Base-by-base conservation (phyloP, 805 yeast genomes). In the Barnettozyma pratensis region DNA sequence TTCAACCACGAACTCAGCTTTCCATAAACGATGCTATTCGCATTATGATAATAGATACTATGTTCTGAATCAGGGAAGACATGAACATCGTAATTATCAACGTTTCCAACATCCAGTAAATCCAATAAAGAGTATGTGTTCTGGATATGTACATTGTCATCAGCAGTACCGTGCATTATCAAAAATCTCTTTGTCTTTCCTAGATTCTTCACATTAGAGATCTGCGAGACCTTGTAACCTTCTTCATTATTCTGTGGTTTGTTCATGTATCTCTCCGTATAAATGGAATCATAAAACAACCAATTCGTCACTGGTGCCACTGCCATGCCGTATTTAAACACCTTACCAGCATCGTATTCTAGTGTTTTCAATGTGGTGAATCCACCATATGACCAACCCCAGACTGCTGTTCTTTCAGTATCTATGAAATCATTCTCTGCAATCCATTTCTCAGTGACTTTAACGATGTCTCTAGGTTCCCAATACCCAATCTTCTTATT, bases 351-450 rank as follows among this genome's bases (percentile, higher is more conserved):
- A 65, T 94, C 99, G 31, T 73, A 73, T 66, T 94, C 97, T 45
- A 94, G 69, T 0, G 96, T 85, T 68, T 91, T 92, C 54, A 94
- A 73, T 0, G 99, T 89, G 69, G 90, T 77, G 64, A 82, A 94
- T 0, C 99, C 99, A 44, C 99, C 99, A 63, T 92, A 94, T 11
- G 96, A 87, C 99, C 99, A 94, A 11, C 99, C 99, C 96, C 97
- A 94, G 50, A 92, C 77, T 0, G 96, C 95, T 7, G 88, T 81
- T 51, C 77, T 76, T 4, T 74, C 71, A 14, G 69, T 61, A 61
- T 90, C 86, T 38, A 94, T 85, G 59, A 81, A 90, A 0, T 52
- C 58, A 5, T 66, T 65, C 7, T 45, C 45, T 4, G 25, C 29
- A 4, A 84, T 72, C 60, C 79, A 81, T 39, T 70, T 71, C 43